Base-by-base conservation (phyloP, 2,329 filamentous ascomycete genomes). In the Ophiostoma triangulosporum region DNA sequence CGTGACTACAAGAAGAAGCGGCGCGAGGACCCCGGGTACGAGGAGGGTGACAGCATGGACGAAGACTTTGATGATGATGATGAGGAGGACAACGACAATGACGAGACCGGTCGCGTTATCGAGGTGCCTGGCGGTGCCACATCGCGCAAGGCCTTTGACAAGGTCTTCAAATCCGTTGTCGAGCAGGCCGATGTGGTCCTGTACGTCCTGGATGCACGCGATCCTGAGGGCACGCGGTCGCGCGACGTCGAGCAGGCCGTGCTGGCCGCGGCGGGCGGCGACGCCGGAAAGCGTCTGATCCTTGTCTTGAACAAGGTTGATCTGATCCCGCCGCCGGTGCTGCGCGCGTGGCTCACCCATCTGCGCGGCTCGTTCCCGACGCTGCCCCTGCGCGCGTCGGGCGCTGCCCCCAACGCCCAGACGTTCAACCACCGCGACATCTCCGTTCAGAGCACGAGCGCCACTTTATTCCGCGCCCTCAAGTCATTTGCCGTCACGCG, bases 301-400 rank as follows among this genome's bases (percentile, higher is more conserved):
- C 80, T 96, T 56, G 80, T 96, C 55, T 75, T 96, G 60, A 96
- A 96, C 82, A 96, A 96, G 78, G 90, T 95, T 65, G 90, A 96
- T 66, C 77, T 96, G 54, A 78, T 96, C 46, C 90, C 90, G 3
- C 81, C 87, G 22, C 76, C 82, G 48, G 85, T 91, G 12, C 80
- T 96, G 45, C 88, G 87, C 65, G 81, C 77, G 62, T 96, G 90
- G 90, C 80, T 96, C 60, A 69, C 78, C 55, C 82, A 95, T 68
- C 78, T 96, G 58, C 84, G 88, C 57, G 81, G 88, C 60, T 95
- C 86, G 67, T 95, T 96, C 75, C 90, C 90, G 29, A 95, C 90
- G 6, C 75, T 96, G 33, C 90, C 90, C 22, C 81, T 96, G 51
- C 86, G 88, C 64, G 90, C 90, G 15, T 89, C 88, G 48, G 83